Evolutionary conservation across 257 asterid species (phyloP).

Genomic region (Scutellaria minor): DNA sequence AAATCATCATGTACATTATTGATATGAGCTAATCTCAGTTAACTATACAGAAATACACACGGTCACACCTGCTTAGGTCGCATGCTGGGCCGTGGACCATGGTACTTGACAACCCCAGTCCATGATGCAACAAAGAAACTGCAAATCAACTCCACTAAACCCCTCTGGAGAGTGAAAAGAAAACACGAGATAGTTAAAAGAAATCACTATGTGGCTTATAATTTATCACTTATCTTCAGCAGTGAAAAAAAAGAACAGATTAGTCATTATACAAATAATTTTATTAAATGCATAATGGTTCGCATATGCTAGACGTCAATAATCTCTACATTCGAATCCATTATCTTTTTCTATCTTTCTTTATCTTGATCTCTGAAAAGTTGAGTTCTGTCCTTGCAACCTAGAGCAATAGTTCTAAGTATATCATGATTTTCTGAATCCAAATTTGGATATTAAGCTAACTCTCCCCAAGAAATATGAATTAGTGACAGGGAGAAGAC

Average conservation of each 20-base stretch:
- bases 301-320: no score
- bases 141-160: conserved; percentile 97
- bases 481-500: conserved; percentile 23
- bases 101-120: conserved; percentile 99
- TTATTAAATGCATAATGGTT: no score
- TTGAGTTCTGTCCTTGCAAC: conserved; percentile 8
- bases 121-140: conserved; percentile 98
- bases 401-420: conserved; percentile 6
- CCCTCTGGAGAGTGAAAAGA: conserved; percentile 56
- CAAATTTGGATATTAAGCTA: conserved; percentile 21
- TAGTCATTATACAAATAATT: conserved; percentile 5
- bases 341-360: background rate
- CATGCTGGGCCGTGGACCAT: conserved; percentile 97
- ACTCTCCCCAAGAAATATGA: conserved; percentile 19
- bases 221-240: conserved; percentile 15
- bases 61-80: conserved; percentile 90
- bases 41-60: conserved; percentile 15
- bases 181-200: conserved; percentile 29
- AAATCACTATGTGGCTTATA: conserved; percentile 7
- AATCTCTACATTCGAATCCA: no score
- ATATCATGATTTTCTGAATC: conserved; percentile 23
- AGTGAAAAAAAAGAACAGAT: background rate
- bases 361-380: background rate
- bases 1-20: background rate
- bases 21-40: conserved; percentile 5